These are phyloP conservation scores for Bremia lactucae DNA, from an alignment of 352 stramenopile genomes.

Conservation along the genomic window DNA sequence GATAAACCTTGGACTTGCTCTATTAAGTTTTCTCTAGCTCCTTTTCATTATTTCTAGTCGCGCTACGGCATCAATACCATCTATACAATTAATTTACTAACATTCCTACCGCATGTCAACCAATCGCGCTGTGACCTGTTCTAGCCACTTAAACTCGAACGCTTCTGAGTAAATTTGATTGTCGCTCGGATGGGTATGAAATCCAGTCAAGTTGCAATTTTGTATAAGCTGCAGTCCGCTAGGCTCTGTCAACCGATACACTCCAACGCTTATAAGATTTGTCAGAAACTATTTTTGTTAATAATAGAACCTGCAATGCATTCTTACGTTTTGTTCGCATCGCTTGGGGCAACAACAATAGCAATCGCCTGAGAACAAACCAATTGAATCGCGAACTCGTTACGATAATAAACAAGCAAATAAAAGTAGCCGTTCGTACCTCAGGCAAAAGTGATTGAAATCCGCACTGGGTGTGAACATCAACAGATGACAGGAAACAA, in stretches of 20 bases:
- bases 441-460: constrained; percentile 86
- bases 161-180: constrained; percentile 75
- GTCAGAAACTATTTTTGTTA: no score
- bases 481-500: constrained; percentile 85
- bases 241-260: constrained; percentile 77
- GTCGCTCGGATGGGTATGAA: constrained; percentile 73
- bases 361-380: constrained; percentile 45
- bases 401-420: not conserved
- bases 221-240: constrained; percentile 80
- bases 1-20: no score
- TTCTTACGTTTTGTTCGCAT: constrained; percentile 48
- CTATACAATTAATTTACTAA: no score
- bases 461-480: constrained; percentile 86
- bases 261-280: constrained; percentile 56
- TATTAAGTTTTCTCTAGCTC: no score
- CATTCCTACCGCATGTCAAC: constrained; percentile 64
- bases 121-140: constrained; percentile 23
- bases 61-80: no score
- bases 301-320: not conserved
- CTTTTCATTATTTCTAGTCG: no score
- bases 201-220: constrained; percentile 78
- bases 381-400: constrained; percentile 3
- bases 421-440: constrained; percentile 14
- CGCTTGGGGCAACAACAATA: constrained; percentile 76
- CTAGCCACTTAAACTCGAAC: constrained; percentile 58